phyloP scores from a whole-genome alignment of 139 green algal species.

The Coccomyxa sp. region DNA sequence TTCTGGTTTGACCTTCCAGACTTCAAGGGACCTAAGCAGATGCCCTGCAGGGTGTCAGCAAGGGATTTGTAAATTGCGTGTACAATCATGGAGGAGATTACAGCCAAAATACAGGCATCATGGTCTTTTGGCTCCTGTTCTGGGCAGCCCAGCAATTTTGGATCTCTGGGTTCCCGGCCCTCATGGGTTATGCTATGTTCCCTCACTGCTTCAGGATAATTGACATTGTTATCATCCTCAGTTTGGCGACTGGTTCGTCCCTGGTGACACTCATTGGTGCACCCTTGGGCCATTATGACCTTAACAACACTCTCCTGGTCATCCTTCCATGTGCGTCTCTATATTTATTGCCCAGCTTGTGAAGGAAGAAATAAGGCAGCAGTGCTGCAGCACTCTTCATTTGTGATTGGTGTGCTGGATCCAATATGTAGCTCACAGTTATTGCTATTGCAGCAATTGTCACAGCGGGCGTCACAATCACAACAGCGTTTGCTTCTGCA shows the following conservation, averaged over 20 bases:
- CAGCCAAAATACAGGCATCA: not conserved
- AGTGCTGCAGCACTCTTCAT: too few relatives aligned
- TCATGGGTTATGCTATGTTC: slow-evolving; percentile 12
- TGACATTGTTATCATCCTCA: not conserved
- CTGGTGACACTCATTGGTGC: not conserved
- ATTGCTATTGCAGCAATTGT: not conserved
- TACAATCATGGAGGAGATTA: slow-evolving; percentile 7
- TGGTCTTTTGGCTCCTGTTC: slow-evolving; percentile 1
- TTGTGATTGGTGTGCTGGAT: not conserved
- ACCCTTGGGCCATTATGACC: not conserved
- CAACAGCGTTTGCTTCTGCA: not conserved
- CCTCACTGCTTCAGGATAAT: not conserved
- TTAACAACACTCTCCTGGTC: not conserved
- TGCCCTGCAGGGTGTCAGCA: not conserved
- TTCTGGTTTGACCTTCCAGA: not conserved
- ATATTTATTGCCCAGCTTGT: not conserved
- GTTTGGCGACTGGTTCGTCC: not conserved
- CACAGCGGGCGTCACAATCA: not conserved
- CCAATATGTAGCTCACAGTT: too few relatives aligned
- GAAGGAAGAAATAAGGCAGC: not conserved
- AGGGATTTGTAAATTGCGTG: not conserved
- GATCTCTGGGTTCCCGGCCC: not conserved
- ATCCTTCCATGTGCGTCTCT: not conserved
- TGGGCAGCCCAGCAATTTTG: slow-evolving; percentile 10
- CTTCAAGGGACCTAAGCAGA: not conserved